These are phyloP conservation scores for Allomyces macrogynus DNA, from an alignment of 192 early-diverging fungal species.

Conservation along the genomic window DNA sequence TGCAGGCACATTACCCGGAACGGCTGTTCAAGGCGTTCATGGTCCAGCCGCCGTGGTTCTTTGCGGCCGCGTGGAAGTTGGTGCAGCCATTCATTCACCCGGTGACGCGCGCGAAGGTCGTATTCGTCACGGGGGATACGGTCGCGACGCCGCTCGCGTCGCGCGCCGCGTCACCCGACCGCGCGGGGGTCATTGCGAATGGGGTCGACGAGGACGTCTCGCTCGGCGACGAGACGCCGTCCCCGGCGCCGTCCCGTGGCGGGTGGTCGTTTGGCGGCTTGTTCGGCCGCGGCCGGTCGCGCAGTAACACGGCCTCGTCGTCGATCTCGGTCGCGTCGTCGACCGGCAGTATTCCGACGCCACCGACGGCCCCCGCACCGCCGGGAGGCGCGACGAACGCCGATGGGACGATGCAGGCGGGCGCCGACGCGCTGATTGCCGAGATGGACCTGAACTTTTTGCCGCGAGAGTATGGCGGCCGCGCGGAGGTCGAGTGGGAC, in stretches of 20 bases:
- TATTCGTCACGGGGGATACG: slow-evolving; percentile 30
- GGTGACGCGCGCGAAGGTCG: slow-evolving; percentile 67
- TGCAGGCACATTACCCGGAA: slow-evolving; percentile 83
- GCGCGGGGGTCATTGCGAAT: too few relatives aligned
- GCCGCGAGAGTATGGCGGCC: too few relatives aligned
- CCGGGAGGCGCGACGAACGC: too few relatives aligned
- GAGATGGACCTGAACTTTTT: too few relatives aligned
- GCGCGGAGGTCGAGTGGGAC: too few relatives aligned
- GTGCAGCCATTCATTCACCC: slow-evolving; percentile 83
- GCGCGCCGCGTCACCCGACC: neutral
- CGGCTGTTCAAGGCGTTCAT: slow-evolving; percentile 46
- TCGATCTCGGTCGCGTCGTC: too few relatives aligned
- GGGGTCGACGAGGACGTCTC: too few relatives aligned
- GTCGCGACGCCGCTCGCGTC: neutral
- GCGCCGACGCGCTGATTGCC: too few relatives aligned
- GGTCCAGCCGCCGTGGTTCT: slow-evolving; percentile 66
- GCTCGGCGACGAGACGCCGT: neutral
- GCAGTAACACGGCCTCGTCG: too few relatives aligned
- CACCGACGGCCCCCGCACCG: too few relatives aligned
- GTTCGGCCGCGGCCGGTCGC: neutral
- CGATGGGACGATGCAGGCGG: too few relatives aligned
- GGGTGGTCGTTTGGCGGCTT: neutral
- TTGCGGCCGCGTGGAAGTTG: slow-evolving; percentile 59
- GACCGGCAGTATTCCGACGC: too few relatives aligned
- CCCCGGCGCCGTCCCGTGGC: neutral